Evolutionary conservation across 805 yeast species (phyloP).

Genomic region (Myxozyma neglecta): DNA sequence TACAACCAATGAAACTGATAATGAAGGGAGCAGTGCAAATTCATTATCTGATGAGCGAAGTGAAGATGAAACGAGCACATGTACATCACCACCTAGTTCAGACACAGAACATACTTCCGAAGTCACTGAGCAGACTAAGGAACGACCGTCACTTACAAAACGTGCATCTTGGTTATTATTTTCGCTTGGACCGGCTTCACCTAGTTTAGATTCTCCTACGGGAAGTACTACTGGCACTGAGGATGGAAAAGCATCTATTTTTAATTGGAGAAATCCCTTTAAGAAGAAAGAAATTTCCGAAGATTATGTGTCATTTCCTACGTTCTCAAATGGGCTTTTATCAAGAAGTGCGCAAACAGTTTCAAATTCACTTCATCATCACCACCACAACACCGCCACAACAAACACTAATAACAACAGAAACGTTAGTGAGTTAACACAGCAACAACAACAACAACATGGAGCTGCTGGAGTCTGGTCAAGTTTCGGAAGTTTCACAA

Average conservation of each 20-base stretch:
- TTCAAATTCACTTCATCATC: background rate
- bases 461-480: slow-evolving; percentile 1
- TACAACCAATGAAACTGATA: background rate
- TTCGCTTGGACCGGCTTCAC: background rate
- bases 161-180: slow-evolving; percentile 15
- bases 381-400: background rate
- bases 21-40: background rate
- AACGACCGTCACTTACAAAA: slow-evolving; percentile 5
- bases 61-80: background rate
- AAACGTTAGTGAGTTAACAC: background rate
- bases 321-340: slow-evolving; percentile 1
- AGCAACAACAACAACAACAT: background rate
- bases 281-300: slow-evolving; percentile 6
- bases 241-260: background rate
- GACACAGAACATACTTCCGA: background rate
- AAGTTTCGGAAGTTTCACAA: background rate
- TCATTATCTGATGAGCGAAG: background rate
- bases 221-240: background rate
- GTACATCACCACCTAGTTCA: slow-evolving; percentile 2
- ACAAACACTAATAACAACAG: background rate
- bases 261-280: slow-evolving; percentile 1
- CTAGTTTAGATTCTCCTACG: slow-evolving; percentile 2
- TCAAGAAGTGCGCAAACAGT: background rate
- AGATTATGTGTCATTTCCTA: slow-evolving; percentile 26
- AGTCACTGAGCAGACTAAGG: background rate